Base-by-base conservation (phyloP, 306 rosid genomes). In the Vigna angularis region DNA sequence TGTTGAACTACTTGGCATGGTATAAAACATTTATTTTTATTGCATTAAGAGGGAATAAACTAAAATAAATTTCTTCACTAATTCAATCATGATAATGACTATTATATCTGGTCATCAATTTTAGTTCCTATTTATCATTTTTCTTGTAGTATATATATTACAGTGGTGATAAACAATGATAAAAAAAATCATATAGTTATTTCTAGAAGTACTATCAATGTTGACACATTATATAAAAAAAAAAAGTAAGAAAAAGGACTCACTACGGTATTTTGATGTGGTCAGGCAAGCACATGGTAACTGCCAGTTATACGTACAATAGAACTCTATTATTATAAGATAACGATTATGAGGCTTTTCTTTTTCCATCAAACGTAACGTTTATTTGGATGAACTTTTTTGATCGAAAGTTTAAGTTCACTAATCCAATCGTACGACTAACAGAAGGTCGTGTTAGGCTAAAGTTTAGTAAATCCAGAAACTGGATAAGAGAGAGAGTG, bases 401-500 rank as follows among this genome's bases (percentile, higher is more conserved):
- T 40, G 30, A 42, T 15, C 50, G 17, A 18, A 4, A 66, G 71
- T 66, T 64, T 40, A 18, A 9, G 51, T 40, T 38, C 20, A 40
- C 51, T 40, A 38, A 65, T 70, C 48, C 63, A 20, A 70, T 50
- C 59, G 55, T 62, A 59, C 11, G 34, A 36, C 44, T 59, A 11
- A 59, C 66, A 47, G 15, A 20, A 57, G 26, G 26, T 69, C n/a
- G 40, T 59, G 32, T 61, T 70, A 9, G 26, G 26, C 61, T 56
- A 77, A 70, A 48, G 53, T 63, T 72, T 40, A 79, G 47, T 38
- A 48, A 59, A 61, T 59, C 18, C 36, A 24, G 17, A 79, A 62
- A 40, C 72, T 8, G 11, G 50, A 61, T 79, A 30, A 68, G 40
- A 44, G 59, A 59, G 65, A 3, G 16, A 20, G 55, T 38, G 28